Evolutionary conservation across 495 filamentous ascomycete species (phyloP).

Genomic region (Xylaria longipes): DNA sequence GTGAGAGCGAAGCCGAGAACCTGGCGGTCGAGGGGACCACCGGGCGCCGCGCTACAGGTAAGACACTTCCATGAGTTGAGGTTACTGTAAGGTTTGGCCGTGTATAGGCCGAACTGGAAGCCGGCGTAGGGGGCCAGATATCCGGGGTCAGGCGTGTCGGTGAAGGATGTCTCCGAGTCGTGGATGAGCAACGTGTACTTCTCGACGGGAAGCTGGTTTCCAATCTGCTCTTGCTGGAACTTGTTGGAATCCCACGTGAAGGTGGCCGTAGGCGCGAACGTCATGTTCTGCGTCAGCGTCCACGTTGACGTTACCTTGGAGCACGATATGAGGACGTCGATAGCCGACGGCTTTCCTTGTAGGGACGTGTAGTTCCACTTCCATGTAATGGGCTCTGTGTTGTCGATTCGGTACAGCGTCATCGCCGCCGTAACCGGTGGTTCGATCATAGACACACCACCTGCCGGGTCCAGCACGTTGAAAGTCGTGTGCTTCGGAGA

Average conservation of each 20-base stretch:
- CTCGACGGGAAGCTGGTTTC: conserved; percentile 66
- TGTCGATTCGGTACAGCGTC: conserved; percentile 87
- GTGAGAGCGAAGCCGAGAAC: conserved; percentile 74
- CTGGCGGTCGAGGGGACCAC: conserved; percentile 63
- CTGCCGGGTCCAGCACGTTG: conserved; percentile 67
- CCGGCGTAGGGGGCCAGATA: conserved; percentile 69
- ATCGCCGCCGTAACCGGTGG: conserved; percentile 64
- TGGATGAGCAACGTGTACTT: conserved; percentile 86
- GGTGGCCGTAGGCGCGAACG: conserved; percentile 47
- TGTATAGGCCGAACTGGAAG: conserved; percentile 85
- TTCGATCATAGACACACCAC: conserved; percentile 82
- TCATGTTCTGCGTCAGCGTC: conserved; percentile 62
- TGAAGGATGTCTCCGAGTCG: conserved; percentile 70
- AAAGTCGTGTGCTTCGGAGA: conserved; percentile 52
- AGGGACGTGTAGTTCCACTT: conserved; percentile 96
- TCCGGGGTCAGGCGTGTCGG: conserved; percentile 69
- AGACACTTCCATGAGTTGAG: conserved; percentile 66
- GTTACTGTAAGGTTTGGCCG: conserved; percentile 66
- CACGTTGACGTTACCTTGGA: conserved; percentile 53
- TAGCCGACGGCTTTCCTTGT: conserved; percentile 71
- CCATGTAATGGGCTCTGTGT: conserved; percentile 81
- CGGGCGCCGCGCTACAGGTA: conserved; percentile 75
- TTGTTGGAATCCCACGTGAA: conserved; percentile 80
- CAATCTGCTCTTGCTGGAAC: conserved; percentile 67
- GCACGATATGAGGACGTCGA: conserved; percentile 86